These are phyloP conservation scores for Berberis thunbergii DNA, from an alignment of 164 flowering plant genomes.

Conservation along the genomic window DNA sequence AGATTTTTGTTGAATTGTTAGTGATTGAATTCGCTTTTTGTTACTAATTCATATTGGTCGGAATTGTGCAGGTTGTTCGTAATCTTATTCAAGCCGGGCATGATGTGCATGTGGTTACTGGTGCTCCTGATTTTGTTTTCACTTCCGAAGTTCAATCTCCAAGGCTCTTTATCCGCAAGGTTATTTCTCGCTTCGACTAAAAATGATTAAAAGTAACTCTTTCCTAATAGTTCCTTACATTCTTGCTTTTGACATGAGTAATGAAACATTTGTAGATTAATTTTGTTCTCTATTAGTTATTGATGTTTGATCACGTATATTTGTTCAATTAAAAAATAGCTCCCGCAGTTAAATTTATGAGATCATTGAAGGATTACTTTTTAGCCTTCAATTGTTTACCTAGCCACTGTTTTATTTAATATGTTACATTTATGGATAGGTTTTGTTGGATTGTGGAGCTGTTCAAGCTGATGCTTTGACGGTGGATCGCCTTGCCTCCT, in stretches of 20 bases:
- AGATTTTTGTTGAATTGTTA: background rate
- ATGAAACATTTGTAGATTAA: too few relatives aligned
- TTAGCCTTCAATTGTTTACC: too few relatives aligned
- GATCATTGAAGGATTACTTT: too few relatives aligned
- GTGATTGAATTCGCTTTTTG: background rate
- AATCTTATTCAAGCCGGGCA: conserved; percentile 83
- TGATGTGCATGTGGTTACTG: conserved; percentile 89
- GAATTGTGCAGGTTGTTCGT: conserved; percentile 54
- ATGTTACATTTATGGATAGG: conserved; percentile 25
- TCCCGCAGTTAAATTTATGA: too few relatives aligned
- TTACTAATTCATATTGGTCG: background rate
- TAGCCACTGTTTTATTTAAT: too few relatives aligned
- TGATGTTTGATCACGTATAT: too few relatives aligned
- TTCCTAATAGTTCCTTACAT: too few relatives aligned
- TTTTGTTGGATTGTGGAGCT: conserved; percentile 93
- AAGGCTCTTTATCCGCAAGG: conserved; percentile 82
- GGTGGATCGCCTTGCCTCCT: conserved; percentile 93
- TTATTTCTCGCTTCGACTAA: conserved; percentile 9
- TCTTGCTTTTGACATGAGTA: too few relatives aligned
- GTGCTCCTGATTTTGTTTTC: conserved; percentile 90
- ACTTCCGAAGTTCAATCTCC: conserved; percentile 81
- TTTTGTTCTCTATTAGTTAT: too few relatives aligned
- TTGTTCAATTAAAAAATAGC: too few relatives aligned
- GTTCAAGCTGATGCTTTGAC: conserved; percentile 99
- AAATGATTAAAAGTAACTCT: too few relatives aligned